Base-by-base conservation (phyloP, 192 early-diverging fungal species). In the Coemansia sp. region DNA sequence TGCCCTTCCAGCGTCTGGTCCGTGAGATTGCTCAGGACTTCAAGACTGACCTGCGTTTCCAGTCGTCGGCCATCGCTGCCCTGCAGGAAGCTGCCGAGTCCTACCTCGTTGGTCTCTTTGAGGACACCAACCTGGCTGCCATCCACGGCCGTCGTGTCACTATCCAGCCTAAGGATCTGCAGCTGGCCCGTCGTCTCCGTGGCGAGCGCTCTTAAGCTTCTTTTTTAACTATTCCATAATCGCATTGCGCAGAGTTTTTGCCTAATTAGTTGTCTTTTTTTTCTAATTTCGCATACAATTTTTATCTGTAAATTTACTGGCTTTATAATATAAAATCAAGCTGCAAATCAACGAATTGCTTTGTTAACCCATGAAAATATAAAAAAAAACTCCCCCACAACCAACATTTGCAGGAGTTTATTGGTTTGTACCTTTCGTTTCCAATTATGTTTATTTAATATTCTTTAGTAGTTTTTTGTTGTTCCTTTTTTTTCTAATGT, bases 91-190 rank as follows among this genome's bases (percentile, higher is more conserved):
- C 96, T 25, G 87, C 94, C 61, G 96, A 99, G 85, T 91, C 94
- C 28, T 95, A 94, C 82, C 87, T 95, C 34, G 94, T 94, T 63
- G 83, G 87, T 16, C 87, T 94, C 51, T 95, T 95, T 57, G 97
- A 96, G 84, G 96, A 98, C 85, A 99, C 96, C 85, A 99, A 99
- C 87, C 89, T 99, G 83, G 96, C 96, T 58, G 97, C 96, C 69
- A 96, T 97, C 88, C 96, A 99, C 84, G 97, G 94, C 83, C 96
- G 97, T 90, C 92, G 97, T 84, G 97, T 99, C 76, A 99, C 97
- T 80, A 99, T 99, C 87, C 96, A 98, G 84, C 97, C 96, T 79
- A 97, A 97, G 89, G 97, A 99, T 82, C 93, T 99, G 77, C 96
- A 99, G 85, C 87, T 99, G 69, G 96, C 95, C 68, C 91, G 94